Evolutionary conservation across 768 basidiomycete genomes (phyloP), one percentile per base, ranked within the genome.

Genomic region (Boletus reticulatus): DNA sequence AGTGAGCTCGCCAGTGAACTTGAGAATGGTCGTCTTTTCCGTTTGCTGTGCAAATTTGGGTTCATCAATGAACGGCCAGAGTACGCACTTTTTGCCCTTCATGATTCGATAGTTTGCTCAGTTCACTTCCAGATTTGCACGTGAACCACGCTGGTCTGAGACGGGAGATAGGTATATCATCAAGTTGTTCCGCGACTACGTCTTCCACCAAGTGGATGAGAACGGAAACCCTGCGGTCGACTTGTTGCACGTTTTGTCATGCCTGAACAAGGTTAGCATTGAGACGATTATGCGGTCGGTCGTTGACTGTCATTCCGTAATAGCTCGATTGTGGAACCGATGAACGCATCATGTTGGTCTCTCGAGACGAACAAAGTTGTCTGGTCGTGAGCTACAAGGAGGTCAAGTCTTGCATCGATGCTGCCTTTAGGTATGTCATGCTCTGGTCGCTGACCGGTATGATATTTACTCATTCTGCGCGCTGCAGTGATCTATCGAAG

Each of bases 11-110:
- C 87, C 73, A 81, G 87, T 39, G 96, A 98, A 68, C 78, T 98
- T 20, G 97, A 98, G 76, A 98, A 99, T 65, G 94, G 89, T 1
- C 80, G 97, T 27, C 78, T 98, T 11, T 89, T 98, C 31, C 80
- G 97, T 46, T 72, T 98, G 48, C 75, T 98, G 57, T 87, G 87
- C 71, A 99, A 98, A 74, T 88, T 99, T 63, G 94, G 94, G 0
- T 98, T 99, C 72, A 98, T 99, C 76, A 98, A 98, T 69, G 97
- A 99, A 68, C 81, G 97, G n/a, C 96, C 97, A 4, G 97, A 98
- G 94, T 98, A 67, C 52, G 91, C 81, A 7, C 17, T 36, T 52
- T 50, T 22, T 39, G 10, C 38, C 4, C n/a, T 41, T 19, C 17
- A 14, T 10, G 41, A 19, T 38, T 27, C 4, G 31, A 32, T 10